Evolutionary conservation across 2,329 filamentous ascomycete genomes (phyloP).

Genomic region (Diplodia corticola): DNA sequence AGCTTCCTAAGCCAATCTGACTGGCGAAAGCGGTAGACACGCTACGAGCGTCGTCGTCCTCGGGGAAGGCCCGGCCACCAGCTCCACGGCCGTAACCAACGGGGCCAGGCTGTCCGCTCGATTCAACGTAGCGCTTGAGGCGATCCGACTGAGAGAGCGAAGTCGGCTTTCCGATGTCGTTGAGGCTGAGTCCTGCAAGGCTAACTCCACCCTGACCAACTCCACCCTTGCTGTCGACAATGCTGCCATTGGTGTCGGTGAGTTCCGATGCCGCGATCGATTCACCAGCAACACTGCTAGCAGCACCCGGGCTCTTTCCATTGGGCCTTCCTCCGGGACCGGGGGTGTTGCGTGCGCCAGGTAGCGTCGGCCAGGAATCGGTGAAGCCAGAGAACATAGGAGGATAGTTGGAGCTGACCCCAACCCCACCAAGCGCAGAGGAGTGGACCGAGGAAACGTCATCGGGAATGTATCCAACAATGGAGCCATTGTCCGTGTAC

Average conservation of each 20-base stretch:
- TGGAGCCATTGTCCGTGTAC: conserved; percentile 76
- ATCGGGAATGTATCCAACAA: conserved; percentile 93
- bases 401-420: conserved; percentile 80
- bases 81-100: conserved; percentile 42
- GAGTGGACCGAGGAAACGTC: conserved; percentile 96
- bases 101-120: conserved; percentile 60
- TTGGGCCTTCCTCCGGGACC: conserved; percentile 62
- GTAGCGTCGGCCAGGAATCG: conserved; percentile 84
- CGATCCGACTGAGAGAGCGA: conserved; percentile 83
- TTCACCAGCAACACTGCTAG: conserved; percentile 83
- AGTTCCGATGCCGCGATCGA: conserved; percentile 89
- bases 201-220: conserved; percentile 84
- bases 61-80: conserved; percentile 46
- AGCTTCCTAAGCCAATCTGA: conserved; percentile 71
- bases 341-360: conserved; percentile 63
- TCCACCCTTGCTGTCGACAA: conserved; percentile 70
- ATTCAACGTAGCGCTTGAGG: conserved; percentile 91
- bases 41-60: conserved; percentile 94
- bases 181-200: conserved; percentile 77
- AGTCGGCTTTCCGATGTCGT: conserved; percentile 68
- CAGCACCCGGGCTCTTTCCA: conserved; percentile 49
- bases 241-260: conserved; percentile 78
- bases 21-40: conserved; percentile 96
- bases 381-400: conserved; percentile 95
- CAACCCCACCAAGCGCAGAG: conserved; percentile 81